These are phyloP conservation scores for Eimeria zaria DNA, from an alignment of 169 alveolate genomes.

Conservation along the genomic window DNA sequence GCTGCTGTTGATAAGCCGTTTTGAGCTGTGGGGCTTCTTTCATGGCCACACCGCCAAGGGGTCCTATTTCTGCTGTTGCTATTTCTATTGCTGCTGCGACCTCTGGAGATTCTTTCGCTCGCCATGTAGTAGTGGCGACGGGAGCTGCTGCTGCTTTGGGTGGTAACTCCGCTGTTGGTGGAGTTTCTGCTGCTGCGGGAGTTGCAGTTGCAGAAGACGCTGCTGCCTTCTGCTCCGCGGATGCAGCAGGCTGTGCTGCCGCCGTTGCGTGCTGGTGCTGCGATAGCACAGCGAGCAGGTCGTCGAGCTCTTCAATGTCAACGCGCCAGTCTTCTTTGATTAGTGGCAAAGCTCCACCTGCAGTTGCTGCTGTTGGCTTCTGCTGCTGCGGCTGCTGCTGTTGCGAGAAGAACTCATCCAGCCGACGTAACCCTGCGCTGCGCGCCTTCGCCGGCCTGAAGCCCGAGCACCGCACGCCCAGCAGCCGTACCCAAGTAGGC, in stretches of 20 bases:
- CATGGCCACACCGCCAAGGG: background rate
- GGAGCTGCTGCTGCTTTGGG: conserved; percentile 5
- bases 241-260: background rate
- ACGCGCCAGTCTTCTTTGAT: conserved; percentile 1
- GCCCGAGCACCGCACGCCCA: conserved; percentile 74
- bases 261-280: conserved; percentile 38
- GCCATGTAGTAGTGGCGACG: background rate
- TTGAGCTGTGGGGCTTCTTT: background rate
- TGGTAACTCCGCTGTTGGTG: background rate
- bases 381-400: conserved; percentile 58
- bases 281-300: conserved; percentile 47
- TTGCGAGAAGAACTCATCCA: conserved; percentile 65
- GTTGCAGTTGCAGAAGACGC: background rate
- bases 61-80: background rate
- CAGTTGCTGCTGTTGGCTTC: background rate
- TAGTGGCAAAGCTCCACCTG: background rate
- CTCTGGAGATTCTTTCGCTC: background rate
- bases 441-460: conserved; percentile 52
- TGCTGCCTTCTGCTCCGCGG: conserved; percentile 40
- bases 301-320: conserved; percentile 72
- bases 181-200: conserved; percentile 9
- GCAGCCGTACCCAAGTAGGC: conserved; percentile 51
- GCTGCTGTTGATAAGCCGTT: background rate
- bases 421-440: conserved; percentile 53
- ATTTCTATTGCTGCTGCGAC: background rate